Evolutionary conservation across 208 protist species (phyloP), one percentile per base, ranked within the genome.

Genomic region (Trypanosoma boissoni): DNA sequence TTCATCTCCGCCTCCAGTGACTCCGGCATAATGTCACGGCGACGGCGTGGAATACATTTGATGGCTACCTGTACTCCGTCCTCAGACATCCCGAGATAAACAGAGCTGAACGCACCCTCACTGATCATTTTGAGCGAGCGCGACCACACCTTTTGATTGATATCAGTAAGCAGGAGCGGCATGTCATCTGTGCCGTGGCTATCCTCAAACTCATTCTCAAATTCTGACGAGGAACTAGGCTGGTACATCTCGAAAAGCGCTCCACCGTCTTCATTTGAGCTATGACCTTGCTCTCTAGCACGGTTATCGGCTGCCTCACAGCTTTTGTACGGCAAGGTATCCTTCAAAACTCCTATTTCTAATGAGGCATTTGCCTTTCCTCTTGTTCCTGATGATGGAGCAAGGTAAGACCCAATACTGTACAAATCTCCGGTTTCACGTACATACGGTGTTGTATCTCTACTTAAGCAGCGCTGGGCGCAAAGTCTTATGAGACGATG

Each of bases 21-120:
- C 54, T 80, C 68, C 56, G 80, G 67, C 49, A 77, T 77, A 66
- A 83, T 84, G 26, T 77, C 70, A 58, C 80, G 80, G 48, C 78
- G 76, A 20, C 65, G 60, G 1, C 80, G 76, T 36, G 76, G 64
- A 41, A 94, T 86, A 37, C 74, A 84, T 68, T 94, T 94, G 59
- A 94, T 86, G 2, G 83, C 87, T 14, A 89, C 87, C 64, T 88
- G 87, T 26, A 74, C 72, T 9, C 86, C 86, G 39, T 83, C 78
- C 42, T 83, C 73, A 4, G 76, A 80, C 62, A 90, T 71, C 23
- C 81, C 86, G 9, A 91, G 61, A 59, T 81, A 93, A 23, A 93
- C 78, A 20, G 45, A 28, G 48, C 79, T 79, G 50, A 93, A 93
- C 24, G 86, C 75, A 20, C 86, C 86, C 18, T 72, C 61, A 51